Base-by-base conservation (phyloP, 73 alveolate genomes). In the Tetrahymena borealis region DNA sequence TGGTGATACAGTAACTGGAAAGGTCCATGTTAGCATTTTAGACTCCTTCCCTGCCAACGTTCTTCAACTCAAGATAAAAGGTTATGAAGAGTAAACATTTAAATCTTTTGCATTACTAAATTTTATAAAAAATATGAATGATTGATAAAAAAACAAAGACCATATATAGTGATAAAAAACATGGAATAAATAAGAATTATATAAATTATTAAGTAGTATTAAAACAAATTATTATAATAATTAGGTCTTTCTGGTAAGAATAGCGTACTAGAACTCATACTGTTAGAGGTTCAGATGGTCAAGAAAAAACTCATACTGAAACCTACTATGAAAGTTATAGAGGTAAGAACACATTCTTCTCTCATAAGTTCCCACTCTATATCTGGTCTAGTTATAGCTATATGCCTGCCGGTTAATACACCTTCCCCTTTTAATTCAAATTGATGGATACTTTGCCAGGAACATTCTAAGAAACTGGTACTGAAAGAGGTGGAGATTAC, bases 391-490 rank as follows among this genome's bases (percentile, higher is more conserved):
- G 38, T 35, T 60, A 6, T 60, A 3, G 37, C 35, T 60, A 60
- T 60, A 60, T 60, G 85, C 85, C 85, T 15, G 85, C 38, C 10
- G 85, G 85, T n/a, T 35, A 60, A 60, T 60, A 24, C 31, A 60
- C 85, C 28, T 60, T 60, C 85, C 85, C 85, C 28, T 60, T 60
- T 35, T 60, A 60, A 60, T 60, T 60, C 35, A 60, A 60, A 9
- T 60, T 60, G 85, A 60, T 60, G 38, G 85, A 60, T 0, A 60
- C 85, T 85, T 32, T 93, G 38, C 95, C 95, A 7, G 95, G 95
- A 38, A 39, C 91, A 9, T 93, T 33, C 39, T 36, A 40, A 18
- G 95, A 93, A 78, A 79, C 78, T 7, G 95, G 95, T 40, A 38
- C 78, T 32, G 95, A 93, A 24, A 79, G 78, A 20, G 95, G 95